A percentile compares a stretch with the other conserved stretches of the same genome.
Conservation (phyloP, 2,329 filamentous ascomycete species). For the Cryphonectria naterciae region DNA sequence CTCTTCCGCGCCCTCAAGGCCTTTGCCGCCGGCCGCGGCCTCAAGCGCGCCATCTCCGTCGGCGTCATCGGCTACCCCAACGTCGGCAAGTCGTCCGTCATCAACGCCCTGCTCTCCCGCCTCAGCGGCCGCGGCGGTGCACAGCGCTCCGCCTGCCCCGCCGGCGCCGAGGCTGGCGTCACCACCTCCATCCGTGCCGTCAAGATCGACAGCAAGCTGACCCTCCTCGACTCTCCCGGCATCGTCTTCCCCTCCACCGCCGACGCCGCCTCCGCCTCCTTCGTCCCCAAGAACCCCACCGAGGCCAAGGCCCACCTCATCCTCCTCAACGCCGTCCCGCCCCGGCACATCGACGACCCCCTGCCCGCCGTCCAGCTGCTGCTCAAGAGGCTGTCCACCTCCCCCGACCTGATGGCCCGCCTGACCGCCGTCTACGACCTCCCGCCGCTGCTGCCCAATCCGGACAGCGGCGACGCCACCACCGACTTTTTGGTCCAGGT, state of each 20-base stretch:
- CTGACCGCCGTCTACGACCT: slow-evolving; percentile 84
- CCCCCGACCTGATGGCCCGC: slow-evolving; percentile 75
- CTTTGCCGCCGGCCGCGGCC: slow-evolving; percentile 78
- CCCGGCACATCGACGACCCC: slow-evolving; percentile 92
- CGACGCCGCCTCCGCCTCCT: slow-evolving; percentile 41
- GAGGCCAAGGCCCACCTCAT: slow-evolving; percentile 84
- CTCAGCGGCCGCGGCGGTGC: slow-evolving; percentile 66
- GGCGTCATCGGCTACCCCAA: slow-evolving; percentile 96
- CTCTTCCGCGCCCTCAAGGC: slow-evolving; percentile 90
- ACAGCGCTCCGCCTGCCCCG: slow-evolving; percentile 72
- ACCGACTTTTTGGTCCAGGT: slow-evolving; percentile 95
- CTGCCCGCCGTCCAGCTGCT: slow-evolving; percentile 84
- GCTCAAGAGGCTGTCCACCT: slow-evolving; percentile 76
- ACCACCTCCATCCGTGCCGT: slow-evolving; percentile 87
- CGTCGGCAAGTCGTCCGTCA: slow-evolving; percentile 94
- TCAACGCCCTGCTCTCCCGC: slow-evolving; percentile 85
- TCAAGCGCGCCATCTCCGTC: slow-evolving; percentile 88
- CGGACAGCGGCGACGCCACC: slow-evolving; percentile 73
- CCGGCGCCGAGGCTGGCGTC: slow-evolving; percentile 88
- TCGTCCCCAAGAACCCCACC: slow-evolving; percentile 62
- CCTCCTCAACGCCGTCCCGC: slow-evolving; percentile 88
- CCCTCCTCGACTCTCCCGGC: slow-evolving; percentile 89
- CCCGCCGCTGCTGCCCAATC: slow-evolving; percentile 71
- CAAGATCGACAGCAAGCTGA: slow-evolving; percentile 93
- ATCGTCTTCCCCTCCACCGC: slow-evolving; percentile 84